These are phyloP conservation scores for Populus tremula DNA, from an alignment of 345 rosid species.

Conservation along the genomic window DNA sequence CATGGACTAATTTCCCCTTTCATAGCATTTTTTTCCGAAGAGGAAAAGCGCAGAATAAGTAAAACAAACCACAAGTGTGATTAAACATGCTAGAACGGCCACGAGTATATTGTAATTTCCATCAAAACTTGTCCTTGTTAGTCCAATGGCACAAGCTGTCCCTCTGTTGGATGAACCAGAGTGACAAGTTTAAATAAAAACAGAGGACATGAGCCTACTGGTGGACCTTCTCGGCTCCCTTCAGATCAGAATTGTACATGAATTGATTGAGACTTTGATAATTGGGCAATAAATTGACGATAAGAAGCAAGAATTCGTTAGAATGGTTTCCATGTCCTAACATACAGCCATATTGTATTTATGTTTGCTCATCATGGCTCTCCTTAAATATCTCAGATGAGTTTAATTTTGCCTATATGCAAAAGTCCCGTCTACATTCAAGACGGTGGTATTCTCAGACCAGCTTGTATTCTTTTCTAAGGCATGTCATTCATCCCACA, in stretches of 20 bases:
- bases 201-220: constrained; percentile 9
- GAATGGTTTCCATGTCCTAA: constrained; percentile 1
- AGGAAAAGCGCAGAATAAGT: background rate
- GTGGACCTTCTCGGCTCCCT: constrained; percentile 41
- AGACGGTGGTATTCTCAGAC: background rate
- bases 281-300: constrained; percentile 10
- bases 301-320: constrained; percentile 15
- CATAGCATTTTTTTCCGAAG: background rate
- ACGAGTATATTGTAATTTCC: constrained; percentile 6
- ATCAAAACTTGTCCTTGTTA: background rate
- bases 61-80: background rate
- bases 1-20: background rate
- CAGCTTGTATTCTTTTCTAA: background rate
- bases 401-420: background rate
- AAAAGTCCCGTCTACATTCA: background rate
- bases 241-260: constrained; percentile 5
- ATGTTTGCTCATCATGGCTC: background rate
- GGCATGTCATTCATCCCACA: background rate
- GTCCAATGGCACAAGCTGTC: constrained; percentile 26
- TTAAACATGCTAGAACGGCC: background rate
- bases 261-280: constrained; percentile 36
- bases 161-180: constrained; percentile 29
- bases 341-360: constrained; percentile 7
- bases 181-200: constrained; percentile 20
- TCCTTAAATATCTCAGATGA: background rate